A percentile compares a stretch with the other conserved stretches of the same genome.
Conservation (phyloP, 2,329 filamentous ascomycete genomes). For the Akanthomyces dipterigenus region DNA sequence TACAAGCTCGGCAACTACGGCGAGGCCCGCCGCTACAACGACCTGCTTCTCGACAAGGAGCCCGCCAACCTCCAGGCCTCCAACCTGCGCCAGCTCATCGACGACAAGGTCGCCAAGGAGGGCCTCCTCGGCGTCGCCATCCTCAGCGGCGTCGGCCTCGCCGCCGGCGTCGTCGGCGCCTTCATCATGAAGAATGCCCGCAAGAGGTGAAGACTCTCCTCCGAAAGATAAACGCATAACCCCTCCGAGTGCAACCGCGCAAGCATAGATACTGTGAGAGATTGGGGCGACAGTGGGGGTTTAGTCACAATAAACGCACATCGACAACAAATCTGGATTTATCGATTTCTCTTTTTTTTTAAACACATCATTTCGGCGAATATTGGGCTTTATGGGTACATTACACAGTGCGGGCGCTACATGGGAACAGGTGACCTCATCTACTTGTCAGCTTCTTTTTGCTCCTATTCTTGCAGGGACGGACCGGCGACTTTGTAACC, state of each 20-base stretch:
- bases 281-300: not conserved
- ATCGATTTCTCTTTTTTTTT: not conserved
- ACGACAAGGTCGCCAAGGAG: slow-evolving; percentile 94
- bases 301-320: not conserved
- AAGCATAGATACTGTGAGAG: too few species aligned
- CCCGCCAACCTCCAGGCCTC: slow-evolving; percentile 84
- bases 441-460: not conserved
- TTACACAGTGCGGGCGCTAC: slow-evolving; percentile 1
- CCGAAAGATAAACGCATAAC: too few species aligned
- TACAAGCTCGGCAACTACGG: slow-evolving; percentile 98
- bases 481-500: not conserved
- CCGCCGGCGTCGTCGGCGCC: slow-evolving; percentile 86
- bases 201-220: slow-evolving; percentile 41
- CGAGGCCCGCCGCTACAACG: slow-evolving; percentile 91
- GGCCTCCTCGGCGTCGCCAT: slow-evolving; percentile 92
- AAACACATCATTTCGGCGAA: slow-evolving; percentile 3
- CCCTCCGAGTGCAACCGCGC: too few species aligned
- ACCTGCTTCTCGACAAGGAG: slow-evolving; percentile 83
- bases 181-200: slow-evolving; percentile 73
- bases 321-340: not conserved
- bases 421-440: not conserved
- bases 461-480: not conserved
- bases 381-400: not conserved
- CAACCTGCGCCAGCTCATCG: slow-evolving; percentile 80
- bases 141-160: slow-evolving; percentile 84